Conservation (phyloP, 2,329 filamentous ascomycete genomes). For the Penicillium sp. region DNA sequence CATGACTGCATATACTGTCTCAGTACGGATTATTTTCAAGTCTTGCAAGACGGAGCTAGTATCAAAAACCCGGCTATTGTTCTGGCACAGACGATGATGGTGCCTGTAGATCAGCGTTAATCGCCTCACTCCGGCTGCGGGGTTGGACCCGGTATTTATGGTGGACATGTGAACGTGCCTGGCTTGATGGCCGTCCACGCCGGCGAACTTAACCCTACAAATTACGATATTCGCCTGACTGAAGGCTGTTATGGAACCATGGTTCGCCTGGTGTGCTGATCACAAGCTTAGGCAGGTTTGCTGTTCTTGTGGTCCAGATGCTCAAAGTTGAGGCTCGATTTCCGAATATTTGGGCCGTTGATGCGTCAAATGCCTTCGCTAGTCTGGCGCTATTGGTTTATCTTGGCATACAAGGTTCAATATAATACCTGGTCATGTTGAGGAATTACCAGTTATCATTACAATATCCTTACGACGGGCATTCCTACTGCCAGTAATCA, state of each 20-base stretch:
- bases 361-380: neutral
- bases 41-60: neutral
- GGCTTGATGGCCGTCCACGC: neutral
- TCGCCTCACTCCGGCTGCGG: slow-evolving; percentile 7
- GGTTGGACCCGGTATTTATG: neutral
- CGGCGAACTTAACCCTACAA: neutral
- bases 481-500: no score
- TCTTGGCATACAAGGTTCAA: neutral
- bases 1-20: neutral
- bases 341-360: neutral
- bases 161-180: slow-evolving; percentile 1
- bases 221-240: neutral
- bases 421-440: neutral
- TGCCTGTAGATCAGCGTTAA: slow-evolving; percentile 15
- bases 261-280: neutral
- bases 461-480: neutral
- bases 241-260: neutral
- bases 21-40: neutral
- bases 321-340: neutral
- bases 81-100: slow-evolving; percentile 11
- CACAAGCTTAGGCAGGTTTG: neutral
- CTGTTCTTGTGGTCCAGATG: neutral
- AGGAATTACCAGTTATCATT: neutral
- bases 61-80: neutral
- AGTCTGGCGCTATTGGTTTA: neutral